phyloP scores from a whole-genome alignment of 2,329 filamentous ascomycete genomes.

The Pseudogymnoascus pannorum region DNA sequence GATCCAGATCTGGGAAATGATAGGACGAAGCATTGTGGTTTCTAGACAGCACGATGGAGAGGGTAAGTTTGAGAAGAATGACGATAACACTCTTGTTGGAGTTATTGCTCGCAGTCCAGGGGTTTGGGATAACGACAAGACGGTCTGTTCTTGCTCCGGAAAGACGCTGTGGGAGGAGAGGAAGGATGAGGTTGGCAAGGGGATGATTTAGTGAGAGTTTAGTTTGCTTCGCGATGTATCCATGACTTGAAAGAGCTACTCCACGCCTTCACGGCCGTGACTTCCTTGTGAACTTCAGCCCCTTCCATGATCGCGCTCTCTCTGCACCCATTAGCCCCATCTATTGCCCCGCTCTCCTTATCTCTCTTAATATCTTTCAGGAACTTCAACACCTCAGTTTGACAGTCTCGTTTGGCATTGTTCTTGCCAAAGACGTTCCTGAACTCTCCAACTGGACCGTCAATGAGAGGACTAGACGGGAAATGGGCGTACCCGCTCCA shows the following conservation, averaged over 20 bases:
- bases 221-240: slow-evolving; percentile 1
- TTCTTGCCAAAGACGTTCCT: slow-evolving; percentile 37
- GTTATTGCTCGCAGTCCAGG: slow-evolving; percentile 93
- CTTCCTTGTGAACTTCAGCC: background rate
- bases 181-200: slow-evolving; percentile 78
- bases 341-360: slow-evolving; percentile 12
- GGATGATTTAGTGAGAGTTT: slow-evolving; percentile 64
- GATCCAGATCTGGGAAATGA: slow-evolving; percentile 91
- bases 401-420: slow-evolving; percentile 39
- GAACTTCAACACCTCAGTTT: slow-evolving; percentile 30
- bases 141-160: slow-evolving; percentile 92
- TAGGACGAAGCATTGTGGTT: slow-evolving; percentile 86
- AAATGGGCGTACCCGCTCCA: slow-evolving; percentile 26
- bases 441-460: slow-evolving; percentile 23
- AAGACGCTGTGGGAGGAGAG: slow-evolving; percentile 98
- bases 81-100: slow-evolving; percentile 79
- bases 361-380: slow-evolving; percentile 27
- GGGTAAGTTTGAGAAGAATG: slow-evolving; percentile 57
- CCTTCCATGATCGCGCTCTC: background rate
- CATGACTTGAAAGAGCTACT: background rate
- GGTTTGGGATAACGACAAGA: slow-evolving; percentile 99
- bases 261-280: background rate
- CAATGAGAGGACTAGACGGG: slow-evolving; percentile 17
- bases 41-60: slow-evolving; percentile 57
- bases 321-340: slow-evolving; percentile 4